Evolutionary conservation across 345 rosid species (phyloP).

Genomic region (Pugionium dolabratum): DNA sequence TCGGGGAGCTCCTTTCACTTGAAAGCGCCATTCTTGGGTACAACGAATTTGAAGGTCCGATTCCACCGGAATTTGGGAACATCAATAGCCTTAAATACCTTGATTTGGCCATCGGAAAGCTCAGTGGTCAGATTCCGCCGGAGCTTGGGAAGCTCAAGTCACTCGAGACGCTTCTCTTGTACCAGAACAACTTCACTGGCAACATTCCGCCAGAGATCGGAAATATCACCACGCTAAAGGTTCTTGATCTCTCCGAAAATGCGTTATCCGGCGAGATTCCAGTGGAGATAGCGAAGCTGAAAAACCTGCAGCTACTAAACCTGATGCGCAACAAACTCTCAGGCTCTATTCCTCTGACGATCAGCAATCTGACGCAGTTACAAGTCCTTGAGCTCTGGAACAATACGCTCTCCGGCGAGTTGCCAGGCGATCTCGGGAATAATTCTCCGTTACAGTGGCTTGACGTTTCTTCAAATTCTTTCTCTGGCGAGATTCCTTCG

Average conservation of each 20-base stretch:
- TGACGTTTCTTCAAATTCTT: constrained; percentile 76
- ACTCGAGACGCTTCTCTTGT: constrained; percentile 66
- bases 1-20: constrained; percentile 71
- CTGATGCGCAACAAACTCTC: constrained; percentile 78
- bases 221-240: constrained; percentile 54
- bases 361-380: constrained; percentile 56
- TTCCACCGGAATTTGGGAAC: constrained; percentile 72
- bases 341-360: constrained; percentile 60
- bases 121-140: constrained; percentile 72
- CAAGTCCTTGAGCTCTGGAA: constrained; percentile 86
- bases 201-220: constrained; percentile 66
- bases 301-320: constrained; percentile 76
- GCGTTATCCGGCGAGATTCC: constrained; percentile 68
- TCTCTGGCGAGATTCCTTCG: constrained; percentile 73
- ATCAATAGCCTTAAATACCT: constrained; percentile 74
- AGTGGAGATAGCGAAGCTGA: constrained; percentile 50
- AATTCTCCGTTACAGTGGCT: constrained; percentile 82
- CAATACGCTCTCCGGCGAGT: constrained; percentile 77
- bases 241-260: constrained; percentile 86
- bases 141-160: constrained; percentile 64
- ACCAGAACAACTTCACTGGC: constrained; percentile 70
- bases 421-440: constrained; percentile 72
- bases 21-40: constrained; percentile 87
- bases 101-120: constrained; percentile 71
- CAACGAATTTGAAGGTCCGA: constrained; percentile 74